Evolutionary conservation across 371 early-diverging fungal genomes (phyloP).

Genomic region (Mucor mucedo): DNA sequence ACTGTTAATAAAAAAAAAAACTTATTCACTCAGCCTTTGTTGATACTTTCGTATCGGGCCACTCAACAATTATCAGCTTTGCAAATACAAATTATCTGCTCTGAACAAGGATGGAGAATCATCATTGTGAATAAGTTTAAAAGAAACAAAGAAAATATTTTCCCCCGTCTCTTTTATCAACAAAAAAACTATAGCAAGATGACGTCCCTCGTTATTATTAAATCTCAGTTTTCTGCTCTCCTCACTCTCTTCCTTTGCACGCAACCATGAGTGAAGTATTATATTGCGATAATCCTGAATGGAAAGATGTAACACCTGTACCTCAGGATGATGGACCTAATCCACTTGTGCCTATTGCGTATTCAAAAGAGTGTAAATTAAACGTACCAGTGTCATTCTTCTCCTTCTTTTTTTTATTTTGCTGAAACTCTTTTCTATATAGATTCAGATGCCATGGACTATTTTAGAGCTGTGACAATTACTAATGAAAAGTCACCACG

Average conservation of each 20-base stretch:
- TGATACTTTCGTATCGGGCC: constrained; percentile 26
- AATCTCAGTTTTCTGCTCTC: background rate
- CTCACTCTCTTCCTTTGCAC: background rate
- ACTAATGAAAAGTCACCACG: constrained; percentile 78
- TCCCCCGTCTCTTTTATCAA: background rate
- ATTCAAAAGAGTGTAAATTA: constrained; percentile 77
- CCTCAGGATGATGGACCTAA: constrained; percentile 88
- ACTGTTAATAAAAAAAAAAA: constrained; percentile 8
- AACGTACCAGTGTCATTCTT: background rate
- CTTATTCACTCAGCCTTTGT: constrained; percentile 30
- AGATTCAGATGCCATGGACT: constrained; percentile 86
- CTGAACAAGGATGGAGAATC: constrained; percentile 46
- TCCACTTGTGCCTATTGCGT: constrained; percentile 91
- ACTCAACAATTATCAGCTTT: constrained; percentile 28
- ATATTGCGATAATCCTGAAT: constrained; percentile 56
- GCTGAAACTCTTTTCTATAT: background rate
- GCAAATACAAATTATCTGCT: constrained; percentile 40
- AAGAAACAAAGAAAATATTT: constrained; percentile 12
- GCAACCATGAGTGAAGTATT: constrained; percentile 11
- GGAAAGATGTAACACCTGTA: constrained; percentile 85
- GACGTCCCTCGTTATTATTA: background rate
- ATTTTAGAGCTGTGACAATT: constrained; percentile 82
- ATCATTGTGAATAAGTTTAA: constrained; percentile 32
- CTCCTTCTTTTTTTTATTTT: background rate
- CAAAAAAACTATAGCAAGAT: background rate